Evolutionary conservation across 306 rosid species (phyloP).

Genomic region (Quillaja saponaria): DNA sequence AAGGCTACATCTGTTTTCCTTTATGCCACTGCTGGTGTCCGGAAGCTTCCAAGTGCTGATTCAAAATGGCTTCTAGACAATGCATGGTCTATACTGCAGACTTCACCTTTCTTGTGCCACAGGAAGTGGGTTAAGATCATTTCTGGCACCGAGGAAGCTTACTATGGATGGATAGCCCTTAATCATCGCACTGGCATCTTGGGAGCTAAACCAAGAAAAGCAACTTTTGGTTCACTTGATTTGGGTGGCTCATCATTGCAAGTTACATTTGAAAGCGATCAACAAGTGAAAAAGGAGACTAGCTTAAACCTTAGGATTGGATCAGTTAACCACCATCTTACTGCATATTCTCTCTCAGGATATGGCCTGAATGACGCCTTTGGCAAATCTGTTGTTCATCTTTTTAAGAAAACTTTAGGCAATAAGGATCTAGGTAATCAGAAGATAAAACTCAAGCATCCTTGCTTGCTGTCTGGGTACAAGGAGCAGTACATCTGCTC

Average conservation of each 20-base stretch:
- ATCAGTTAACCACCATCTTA: conserved; percentile 73
- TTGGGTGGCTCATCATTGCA: conserved; percentile 96
- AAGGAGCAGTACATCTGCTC: conserved; percentile 63
- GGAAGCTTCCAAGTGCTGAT: conserved; percentile 62
- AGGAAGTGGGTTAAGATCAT: conserved; percentile 77
- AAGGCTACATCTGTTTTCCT: conserved; percentile 70
- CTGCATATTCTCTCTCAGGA: conserved; percentile 81
- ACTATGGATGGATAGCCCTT: conserved; percentile 94
- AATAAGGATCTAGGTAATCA: conserved; percentile 41
- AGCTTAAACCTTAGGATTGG: conserved; percentile 83
- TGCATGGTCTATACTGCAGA: conserved; percentile 75
- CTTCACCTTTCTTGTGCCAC: conserved; percentile 69
- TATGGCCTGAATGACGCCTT: conserved; percentile 93
- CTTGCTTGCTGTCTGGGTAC: conserved; percentile 89
- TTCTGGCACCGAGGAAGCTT: conserved; percentile 88
- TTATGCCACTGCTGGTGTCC: conserved; percentile 92
- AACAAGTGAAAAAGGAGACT: conserved; percentile 48
- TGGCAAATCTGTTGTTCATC: conserved; percentile 72
- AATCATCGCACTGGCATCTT: conserved; percentile 64
- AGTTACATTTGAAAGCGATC: conserved; percentile 90
- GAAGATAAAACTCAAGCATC: conserved; percentile 68
- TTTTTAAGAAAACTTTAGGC: conserved; percentile 51
- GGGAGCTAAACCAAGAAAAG: conserved; percentile 66
- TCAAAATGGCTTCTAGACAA: conserved; percentile 81
- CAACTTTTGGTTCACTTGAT: conserved; percentile 89